A percentile compares a stretch with the other conserved stretches of the same genome.
These are phyloP conservation scores for Candida sp. DNA, from an alignment of 1,139 yeast genomes.

Conservation along the genomic window DNA sequence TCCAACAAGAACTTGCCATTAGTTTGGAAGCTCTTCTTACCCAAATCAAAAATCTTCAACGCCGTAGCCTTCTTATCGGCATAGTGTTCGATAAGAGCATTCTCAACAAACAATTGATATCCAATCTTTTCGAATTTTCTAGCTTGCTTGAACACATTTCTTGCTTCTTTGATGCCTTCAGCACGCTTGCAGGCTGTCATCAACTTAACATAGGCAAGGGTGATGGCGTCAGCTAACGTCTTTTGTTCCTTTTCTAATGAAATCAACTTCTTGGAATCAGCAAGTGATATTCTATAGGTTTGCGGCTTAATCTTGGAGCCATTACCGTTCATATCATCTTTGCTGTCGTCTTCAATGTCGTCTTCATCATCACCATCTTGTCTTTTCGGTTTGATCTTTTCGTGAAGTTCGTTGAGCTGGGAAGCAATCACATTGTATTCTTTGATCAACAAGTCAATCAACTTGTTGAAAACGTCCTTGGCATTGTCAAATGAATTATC, in stretches of 20 bases:
- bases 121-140: constrained; percentile 60
- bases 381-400: constrained; percentile 15
- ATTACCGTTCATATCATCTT: constrained; percentile 9
- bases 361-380: constrained; percentile 12
- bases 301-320: not conserved
- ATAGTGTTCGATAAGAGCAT: constrained; percentile 83
- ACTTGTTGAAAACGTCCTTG: constrained; percentile 50
- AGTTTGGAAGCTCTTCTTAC: constrained; percentile 53
- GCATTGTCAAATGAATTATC: constrained; percentile 57
- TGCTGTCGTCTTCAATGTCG: constrained; percentile 20
- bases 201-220: constrained; percentile 56
- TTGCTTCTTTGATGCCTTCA: constrained; percentile 73
- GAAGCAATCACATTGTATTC: constrained; percentile 31
- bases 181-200: constrained; percentile 66
- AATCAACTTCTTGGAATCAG: constrained; percentile 13
- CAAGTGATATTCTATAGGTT: constrained; percentile 11
- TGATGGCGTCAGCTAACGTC: constrained; percentile 40
- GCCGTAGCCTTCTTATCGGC: constrained; percentile 72
- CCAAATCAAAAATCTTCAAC: constrained; percentile 78
- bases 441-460: constrained; percentile 46
- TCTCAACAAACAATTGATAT: constrained; percentile 78
- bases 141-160: constrained; percentile 67
- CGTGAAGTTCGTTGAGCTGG: constrained; percentile 28
- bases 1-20: constrained; percentile 68
- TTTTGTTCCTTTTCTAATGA: constrained; percentile 17